Percentiles rank a stretch among this genome's conserved stretches.
These are phyloP conservation scores for Acmispon strigosus DNA, from an alignment of 306 rosid species.

Conservation along the genomic window DNA sequence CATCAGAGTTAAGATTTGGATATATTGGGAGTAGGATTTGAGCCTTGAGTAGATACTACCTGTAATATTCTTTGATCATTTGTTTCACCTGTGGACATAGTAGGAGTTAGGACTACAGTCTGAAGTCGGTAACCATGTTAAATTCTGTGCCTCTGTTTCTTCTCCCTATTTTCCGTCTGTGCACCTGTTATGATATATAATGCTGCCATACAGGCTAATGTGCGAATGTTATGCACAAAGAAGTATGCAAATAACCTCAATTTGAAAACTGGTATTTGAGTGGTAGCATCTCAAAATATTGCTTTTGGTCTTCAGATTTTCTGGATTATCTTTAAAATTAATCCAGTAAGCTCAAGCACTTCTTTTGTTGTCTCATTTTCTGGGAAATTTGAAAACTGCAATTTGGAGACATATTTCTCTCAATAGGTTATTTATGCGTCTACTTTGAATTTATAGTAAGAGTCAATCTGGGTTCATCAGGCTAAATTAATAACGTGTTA, in stretches of 20 bases:
- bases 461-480: background rate
- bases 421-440: background rate
- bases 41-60: background rate
- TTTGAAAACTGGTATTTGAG: background rate
- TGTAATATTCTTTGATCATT: background rate
- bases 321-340: conserved; percentile 51
- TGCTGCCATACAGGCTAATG: background rate
- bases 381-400: background rate
- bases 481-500: background rate
- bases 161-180: too few species aligned
- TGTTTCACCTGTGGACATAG: background rate
- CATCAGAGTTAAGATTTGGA: background rate
- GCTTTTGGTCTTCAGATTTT: conserved; percentile 49
- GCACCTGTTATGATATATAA: too few species aligned
- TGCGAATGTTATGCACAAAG: background rate
- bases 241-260: background rate
- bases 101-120: background rate
- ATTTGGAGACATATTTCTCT: background rate
- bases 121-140: background rate
- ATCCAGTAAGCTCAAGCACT: conserved; percentile 63
- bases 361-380: background rate
- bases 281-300: conserved; percentile 29
- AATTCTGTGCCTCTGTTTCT: background rate
- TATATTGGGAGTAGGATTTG: background rate
- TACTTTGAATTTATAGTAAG: background rate